Evolutionary conservation across 2,329 filamentous ascomycete genomes (phyloP).

Genomic region (Ophiostoma triangulosporum): DNA sequence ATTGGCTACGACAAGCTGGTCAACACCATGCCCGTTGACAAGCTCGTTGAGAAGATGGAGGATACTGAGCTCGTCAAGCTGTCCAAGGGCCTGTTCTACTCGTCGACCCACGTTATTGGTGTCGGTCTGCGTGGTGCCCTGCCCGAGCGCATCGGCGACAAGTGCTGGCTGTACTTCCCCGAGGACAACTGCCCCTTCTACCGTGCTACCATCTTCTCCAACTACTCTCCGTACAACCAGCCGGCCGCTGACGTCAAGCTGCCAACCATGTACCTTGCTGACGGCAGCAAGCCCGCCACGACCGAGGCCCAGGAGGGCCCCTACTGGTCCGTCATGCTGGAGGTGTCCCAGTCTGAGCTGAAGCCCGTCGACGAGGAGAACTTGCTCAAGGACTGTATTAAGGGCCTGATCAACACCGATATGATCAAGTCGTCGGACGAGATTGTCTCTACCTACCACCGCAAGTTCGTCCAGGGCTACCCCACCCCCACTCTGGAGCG

Average conservation of each 20-base stretch:
- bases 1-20: conserved; percentile 86
- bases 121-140: conserved; percentile 85
- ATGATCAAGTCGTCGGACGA: conserved; percentile 87
- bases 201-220: conserved; percentile 98
- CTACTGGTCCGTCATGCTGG: conserved; percentile 99
- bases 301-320: conserved; percentile 69
- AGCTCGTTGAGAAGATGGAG: conserved; percentile 73
- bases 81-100: conserved; percentile 91
- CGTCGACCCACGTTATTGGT: conserved; percentile 91
- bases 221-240: conserved; percentile 99
- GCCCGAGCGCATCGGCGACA: conserved; percentile 93
- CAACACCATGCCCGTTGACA: conserved; percentile 92
- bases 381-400: conserved; percentile 79
- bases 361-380: conserved; percentile 85
- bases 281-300: conserved; percentile 68
- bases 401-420: conserved; percentile 93
- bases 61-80: conserved; percentile 71
- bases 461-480: conserved; percentile 96
- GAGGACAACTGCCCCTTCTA: conserved; percentile 99
- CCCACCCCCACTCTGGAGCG: conserved; percentile 90
- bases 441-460: conserved; percentile 96
- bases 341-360: conserved; percentile 89
- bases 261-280: conserved; percentile 69
- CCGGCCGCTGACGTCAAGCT: conserved; percentile 71
- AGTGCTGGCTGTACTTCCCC: conserved; percentile 99